Conservation (phyloP, 441 rosid species). For the Jatropha multifida region DNA sequence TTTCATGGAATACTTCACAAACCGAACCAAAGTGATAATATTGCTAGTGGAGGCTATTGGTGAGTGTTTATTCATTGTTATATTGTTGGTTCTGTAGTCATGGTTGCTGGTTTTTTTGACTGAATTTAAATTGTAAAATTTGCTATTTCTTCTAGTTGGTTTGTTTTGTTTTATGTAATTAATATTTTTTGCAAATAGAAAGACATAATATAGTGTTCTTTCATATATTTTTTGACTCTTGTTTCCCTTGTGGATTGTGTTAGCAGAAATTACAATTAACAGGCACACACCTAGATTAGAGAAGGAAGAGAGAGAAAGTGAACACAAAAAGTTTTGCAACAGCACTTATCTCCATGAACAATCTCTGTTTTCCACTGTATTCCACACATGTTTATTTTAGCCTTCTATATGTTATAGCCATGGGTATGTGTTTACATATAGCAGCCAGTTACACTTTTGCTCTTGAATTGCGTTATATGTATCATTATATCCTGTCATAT, state of each 20-base stretch:
- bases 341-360: too few relatives aligned
- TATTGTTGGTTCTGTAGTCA: background rate
- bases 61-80: slow-evolving; percentile 34
- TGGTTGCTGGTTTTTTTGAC: background rate
- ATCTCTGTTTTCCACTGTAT: too few relatives aligned
- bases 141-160: background rate
- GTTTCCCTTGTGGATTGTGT: background rate
- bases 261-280: too few relatives aligned
- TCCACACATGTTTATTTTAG: too few relatives aligned
- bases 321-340: too few relatives aligned
- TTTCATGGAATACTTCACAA: slow-evolving; percentile 49
- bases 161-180: background rate
- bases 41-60: slow-evolving; percentile 92
- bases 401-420: too few relatives aligned
- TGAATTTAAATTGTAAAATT: background rate
- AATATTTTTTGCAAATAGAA: background rate
- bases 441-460: too few relatives aligned
- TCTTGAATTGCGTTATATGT: too few relatives aligned
- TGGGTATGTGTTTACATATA: too few relatives aligned
- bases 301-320: too few relatives aligned
- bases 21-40: slow-evolving; percentile 64
- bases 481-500: too few relatives aligned
- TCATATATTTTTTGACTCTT: background rate
- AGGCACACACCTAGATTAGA: too few relatives aligned
- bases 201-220: background rate